These are phyloP conservation scores for Persicaria tinctoria DNA, from an alignment of 148 eudicot genomes.

Conservation along the genomic window DNA sequence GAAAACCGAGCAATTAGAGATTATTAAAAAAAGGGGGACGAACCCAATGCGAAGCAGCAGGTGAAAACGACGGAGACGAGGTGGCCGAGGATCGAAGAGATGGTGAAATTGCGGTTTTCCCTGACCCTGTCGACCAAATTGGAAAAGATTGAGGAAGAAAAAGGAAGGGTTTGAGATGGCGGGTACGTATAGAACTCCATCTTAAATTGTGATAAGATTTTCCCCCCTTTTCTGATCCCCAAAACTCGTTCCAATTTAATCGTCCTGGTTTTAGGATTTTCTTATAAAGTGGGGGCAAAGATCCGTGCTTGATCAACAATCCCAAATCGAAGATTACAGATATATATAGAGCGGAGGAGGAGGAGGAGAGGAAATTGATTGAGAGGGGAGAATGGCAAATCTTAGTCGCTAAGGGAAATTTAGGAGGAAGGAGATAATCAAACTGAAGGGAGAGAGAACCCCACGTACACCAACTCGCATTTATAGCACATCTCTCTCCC, in stretches of 20 bases:
- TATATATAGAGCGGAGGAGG: neutral
- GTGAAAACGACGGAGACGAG: conserved; percentile 87
- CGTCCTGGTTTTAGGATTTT: neutral
- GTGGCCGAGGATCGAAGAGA: conserved; percentile 63
- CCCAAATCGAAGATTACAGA: neutral
- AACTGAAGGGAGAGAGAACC: conserved; percentile 8
- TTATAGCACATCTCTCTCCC: conserved; percentile 14
- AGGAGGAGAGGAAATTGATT: neutral
- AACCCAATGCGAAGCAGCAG: conserved; percentile 89
- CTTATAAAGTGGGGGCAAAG: neutral
- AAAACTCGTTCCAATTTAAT: neutral
- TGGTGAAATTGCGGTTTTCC: conserved; percentile 49
- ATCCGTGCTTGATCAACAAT: conserved; percentile 2
- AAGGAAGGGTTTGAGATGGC: conserved; percentile 35
- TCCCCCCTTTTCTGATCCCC: neutral
- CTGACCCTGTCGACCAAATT: conserved; percentile 49
- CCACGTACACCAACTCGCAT: conserved; percentile 46
- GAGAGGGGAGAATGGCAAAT: conserved; percentile 6
- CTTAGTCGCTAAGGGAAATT: conserved; percentile 39
- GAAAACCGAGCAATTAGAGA: neutral
- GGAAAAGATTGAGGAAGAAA: conserved; percentile 26
- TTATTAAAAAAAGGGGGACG: conserved; percentile 9
- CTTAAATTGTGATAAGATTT: neutral
- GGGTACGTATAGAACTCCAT: conserved; percentile 55
- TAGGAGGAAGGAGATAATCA: neutral